Percentiles rank a stretch among this genome's conserved stretches.
These are phyloP conservation scores for Glutinoglossum americanum DNA, from an alignment of 495 filamentous ascomycete species.

Conservation along the genomic window DNA sequence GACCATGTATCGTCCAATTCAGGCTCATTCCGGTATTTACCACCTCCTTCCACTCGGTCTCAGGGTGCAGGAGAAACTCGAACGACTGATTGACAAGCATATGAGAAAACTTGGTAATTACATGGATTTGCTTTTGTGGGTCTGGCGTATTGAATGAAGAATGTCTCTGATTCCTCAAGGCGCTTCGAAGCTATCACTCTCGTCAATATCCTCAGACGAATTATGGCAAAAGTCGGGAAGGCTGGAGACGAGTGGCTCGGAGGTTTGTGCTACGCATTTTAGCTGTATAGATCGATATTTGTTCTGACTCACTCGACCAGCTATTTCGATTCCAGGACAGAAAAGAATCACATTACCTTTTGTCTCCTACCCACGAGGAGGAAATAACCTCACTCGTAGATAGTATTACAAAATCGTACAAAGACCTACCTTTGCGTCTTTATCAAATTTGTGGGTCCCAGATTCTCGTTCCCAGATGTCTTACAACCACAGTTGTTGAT, in stretches of 20 bases:
- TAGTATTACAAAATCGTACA: constrained; percentile 58
- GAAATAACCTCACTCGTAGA: constrained; percentile 73
- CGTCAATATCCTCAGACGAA: constrained; percentile 66
- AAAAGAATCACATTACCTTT: constrained; percentile 48
- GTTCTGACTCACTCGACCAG: constrained; percentile 18
- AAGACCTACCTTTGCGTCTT: constrained; percentile 62
- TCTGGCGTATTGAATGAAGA: not conserved
- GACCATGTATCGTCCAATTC: not conserved
- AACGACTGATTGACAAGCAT: constrained; percentile 66
- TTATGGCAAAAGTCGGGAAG: constrained; percentile 58
- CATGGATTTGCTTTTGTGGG: not conserved
- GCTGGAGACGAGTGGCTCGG: constrained; percentile 30
- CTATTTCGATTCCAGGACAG: constrained; percentile 66
- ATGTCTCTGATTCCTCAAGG: constrained; percentile 22
- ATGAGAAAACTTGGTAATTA: constrained; percentile 54
- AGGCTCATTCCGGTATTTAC: constrained; percentile 79
- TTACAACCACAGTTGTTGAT: constrained; percentile 3
- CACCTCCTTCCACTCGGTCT: constrained; percentile 83
- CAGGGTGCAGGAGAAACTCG: constrained; percentile 74
- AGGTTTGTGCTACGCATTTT: constrained; percentile 23
- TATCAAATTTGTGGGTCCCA: constrained; percentile 65
- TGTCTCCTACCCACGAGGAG: constrained; percentile 91
- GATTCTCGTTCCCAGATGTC: not conserved
- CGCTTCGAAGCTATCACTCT: constrained; percentile 72
- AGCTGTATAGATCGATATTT: not conserved